Conservation (phyloP, 2,329 filamentous ascomycete genomes). For the Xylaria sp. region DNA sequence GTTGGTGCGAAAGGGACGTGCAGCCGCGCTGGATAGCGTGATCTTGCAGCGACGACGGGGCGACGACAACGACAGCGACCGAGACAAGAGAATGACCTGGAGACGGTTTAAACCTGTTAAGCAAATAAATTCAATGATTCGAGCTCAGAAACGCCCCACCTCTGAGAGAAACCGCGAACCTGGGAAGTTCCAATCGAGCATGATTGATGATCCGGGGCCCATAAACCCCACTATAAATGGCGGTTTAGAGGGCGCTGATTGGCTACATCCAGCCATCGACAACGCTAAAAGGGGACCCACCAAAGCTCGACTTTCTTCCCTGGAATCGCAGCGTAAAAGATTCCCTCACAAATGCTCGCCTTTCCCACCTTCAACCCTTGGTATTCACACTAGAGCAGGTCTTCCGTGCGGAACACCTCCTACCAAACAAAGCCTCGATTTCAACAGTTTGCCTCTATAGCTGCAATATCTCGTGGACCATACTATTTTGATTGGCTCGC, state of each 20-base stretch:
- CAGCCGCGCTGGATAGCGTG: neutral
- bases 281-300: slow-evolving; percentile 7
- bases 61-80: neutral
- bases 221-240: slow-evolving; percentile 14
- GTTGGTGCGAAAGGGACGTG: neutral
- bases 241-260: slow-evolving; percentile 2
- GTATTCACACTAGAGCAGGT: too few species aligned
- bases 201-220: slow-evolving; percentile 1
- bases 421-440: too few species aligned
- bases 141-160: neutral
- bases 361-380: too few species aligned
- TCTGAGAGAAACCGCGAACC: slow-evolving; percentile 4
- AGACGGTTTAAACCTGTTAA: neutral
- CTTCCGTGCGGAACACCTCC: too few species aligned
- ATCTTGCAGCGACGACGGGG: neutral
- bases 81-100: neutral
- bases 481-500: neutral
- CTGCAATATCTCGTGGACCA: slow-evolving; percentile 3
- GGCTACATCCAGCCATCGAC: slow-evolving; percentile 1
- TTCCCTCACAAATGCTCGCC: neutral
- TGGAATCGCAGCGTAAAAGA: neutral
- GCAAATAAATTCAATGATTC: neutral
- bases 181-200: too few species aligned
- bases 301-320: neutral
- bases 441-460: too few species aligned